phyloP scores from a whole-genome alignment of 1,139 yeast species.

The Candida neerlandica region DNA sequence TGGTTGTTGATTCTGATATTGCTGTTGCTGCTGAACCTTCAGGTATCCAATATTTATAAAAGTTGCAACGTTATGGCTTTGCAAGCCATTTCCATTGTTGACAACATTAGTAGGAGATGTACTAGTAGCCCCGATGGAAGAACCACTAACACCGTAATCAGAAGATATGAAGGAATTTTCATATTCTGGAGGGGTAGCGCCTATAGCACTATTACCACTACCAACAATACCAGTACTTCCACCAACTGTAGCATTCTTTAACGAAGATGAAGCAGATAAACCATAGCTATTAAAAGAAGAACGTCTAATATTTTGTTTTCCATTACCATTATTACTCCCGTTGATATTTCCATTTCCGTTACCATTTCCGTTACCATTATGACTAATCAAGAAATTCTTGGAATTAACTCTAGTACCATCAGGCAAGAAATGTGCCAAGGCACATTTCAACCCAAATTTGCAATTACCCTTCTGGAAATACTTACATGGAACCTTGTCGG shows the following conservation, averaged over 20 bases:
- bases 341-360: constrained; percentile 11
- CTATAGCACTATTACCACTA: background rate
- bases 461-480: constrained; percentile 94
- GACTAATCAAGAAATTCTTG: constrained; percentile 23
- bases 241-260: background rate
- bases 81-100: background rate
- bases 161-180: constrained; percentile 2
- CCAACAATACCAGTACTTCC: background rate
- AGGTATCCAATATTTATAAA: constrained; percentile 11
- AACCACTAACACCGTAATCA: background rate
- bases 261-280: background rate
- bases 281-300: constrained; percentile 4
- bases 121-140: background rate
- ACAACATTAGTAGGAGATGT: constrained; percentile 4
- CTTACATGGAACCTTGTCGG: constrained; percentile 81
- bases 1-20: constrained; percentile 8
- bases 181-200: constrained; percentile 8
- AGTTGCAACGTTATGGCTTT: constrained; percentile 10
- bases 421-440: constrained; percentile 85
- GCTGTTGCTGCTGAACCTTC: constrained; percentile 4
- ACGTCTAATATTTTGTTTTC: background rate
- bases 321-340: constrained; percentile 13
- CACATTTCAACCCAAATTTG: constrained; percentile 91
- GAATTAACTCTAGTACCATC: constrained; percentile 84
- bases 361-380: constrained; percentile 10